Base-by-base conservation (phyloP, 257 asterid species). In the Penstemon newberryi region DNA sequence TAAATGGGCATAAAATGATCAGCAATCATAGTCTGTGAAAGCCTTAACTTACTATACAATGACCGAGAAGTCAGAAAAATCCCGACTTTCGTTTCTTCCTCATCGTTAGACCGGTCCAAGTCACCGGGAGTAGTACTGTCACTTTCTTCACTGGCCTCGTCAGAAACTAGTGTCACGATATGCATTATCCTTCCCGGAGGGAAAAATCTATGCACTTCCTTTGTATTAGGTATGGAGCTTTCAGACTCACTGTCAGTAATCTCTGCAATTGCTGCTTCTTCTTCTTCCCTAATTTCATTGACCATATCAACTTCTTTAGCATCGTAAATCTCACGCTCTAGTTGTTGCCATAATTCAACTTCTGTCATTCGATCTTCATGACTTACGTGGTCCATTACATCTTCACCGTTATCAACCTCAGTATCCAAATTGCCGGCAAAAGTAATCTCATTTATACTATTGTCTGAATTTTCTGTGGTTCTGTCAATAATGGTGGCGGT, bases 1-100 rank as follows among this genome's bases (percentile, higher is more conserved):
- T 94, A 94, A 55, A 84, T 87, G 0, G 97, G 99, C 99, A 94
- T 94, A 75, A 87, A 89, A 77, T 94, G 99, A 65, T 94, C 99
- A 0, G 95, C 91, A 36, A 94, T 87, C 99, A 94, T 94, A 7
- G 83, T 87, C 74, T 86, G 90, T 42, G 97, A 94, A 53, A 94
- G 78, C 86, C 99, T 85, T 41, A 94, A 54, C 65, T 91, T 94
- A 74, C 95, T 87, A 58, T 94, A 94, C 72, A 86, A 66, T 3
- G 91, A 80, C 71, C 99, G 75, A 5, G 95, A 82, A 25, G 96
- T 91, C 55, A 83, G 87, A 78, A 89, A 94, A 46, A 94, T 87
- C 58, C 87, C 92, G 2, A 86, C 89, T 56, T 79, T 81, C 2
- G 69, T 88, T 64, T 73, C 90, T 63, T 79, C 78, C 47, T 75